Conservation (phyloP, 2,329 filamentous ascomycete species). For the Microsporum audouinii region DNA sequence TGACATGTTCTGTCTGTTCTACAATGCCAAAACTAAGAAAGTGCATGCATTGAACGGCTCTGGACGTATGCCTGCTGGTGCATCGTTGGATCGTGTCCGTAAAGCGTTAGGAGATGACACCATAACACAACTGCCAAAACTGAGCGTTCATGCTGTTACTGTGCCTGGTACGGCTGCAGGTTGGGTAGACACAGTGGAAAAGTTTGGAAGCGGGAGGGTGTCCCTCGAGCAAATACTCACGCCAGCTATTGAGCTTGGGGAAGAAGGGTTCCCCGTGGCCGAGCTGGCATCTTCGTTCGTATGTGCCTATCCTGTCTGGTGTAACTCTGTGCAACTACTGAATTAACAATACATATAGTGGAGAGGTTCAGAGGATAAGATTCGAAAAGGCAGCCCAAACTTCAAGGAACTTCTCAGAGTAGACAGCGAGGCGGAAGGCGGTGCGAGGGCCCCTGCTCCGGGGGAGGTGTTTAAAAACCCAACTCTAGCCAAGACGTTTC, state of each 20-base stretch:
- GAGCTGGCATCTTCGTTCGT: conserved; percentile 62
- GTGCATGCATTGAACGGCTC: conserved; percentile 86
- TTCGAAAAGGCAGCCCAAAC: conserved; percentile 71
- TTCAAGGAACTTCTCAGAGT: conserved; percentile 76
- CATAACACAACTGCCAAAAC: conserved; percentile 56
- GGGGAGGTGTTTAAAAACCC: conserved; percentile 88
- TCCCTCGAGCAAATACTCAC: conserved; percentile 63
- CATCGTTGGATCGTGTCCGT: conserved; percentile 58
- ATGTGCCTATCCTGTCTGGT: conserved; percentile 27
- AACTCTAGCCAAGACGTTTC: conserved; percentile 68
- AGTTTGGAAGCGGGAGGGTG: conserved; percentile 79
- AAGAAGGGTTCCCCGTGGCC: conserved; percentile 80
- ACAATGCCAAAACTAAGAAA: conserved; percentile 68
- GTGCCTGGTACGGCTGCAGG: conserved; percentile 84
- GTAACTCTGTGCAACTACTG: neutral
- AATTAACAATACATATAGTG: conserved; percentile 46
- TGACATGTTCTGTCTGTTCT: conserved; percentile 94
- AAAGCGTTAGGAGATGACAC: conserved; percentile 55
- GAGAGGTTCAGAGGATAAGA: conserved; percentile 49
- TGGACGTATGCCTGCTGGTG: conserved; percentile 63
- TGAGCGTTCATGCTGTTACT: conserved; percentile 69
- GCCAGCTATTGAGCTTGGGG: conserved; percentile 74
- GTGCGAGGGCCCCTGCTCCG: conserved; percentile 60
- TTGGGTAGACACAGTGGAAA: conserved; percentile 80
- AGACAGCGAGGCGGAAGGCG: conserved; percentile 55